Percentiles rank a stretch among this genome's conserved stretches.
phyloP scores from a whole-genome alignment of 768 basidiomycete genomes.

The Mycena rebaudengoi region DNA sequence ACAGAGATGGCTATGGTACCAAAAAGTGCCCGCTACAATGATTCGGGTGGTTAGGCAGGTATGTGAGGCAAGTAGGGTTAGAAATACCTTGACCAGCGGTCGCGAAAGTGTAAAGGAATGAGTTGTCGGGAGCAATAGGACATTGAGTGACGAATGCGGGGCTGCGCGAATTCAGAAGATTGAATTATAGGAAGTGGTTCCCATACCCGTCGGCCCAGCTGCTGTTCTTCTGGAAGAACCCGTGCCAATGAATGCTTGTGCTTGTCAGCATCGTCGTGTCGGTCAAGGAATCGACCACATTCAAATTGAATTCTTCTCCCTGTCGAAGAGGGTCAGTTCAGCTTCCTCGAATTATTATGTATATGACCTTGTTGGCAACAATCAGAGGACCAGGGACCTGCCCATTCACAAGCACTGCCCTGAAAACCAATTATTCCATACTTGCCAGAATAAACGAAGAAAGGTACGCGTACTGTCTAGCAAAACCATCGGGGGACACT shows the following conservation, averaged over 20 bases:
- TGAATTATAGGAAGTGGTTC: too few relatives aligned
- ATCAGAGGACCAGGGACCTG: constrained; percentile 12
- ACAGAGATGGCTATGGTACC: constrained; percentile 45
- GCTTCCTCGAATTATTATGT: too few relatives aligned
- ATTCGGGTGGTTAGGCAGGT: neutral
- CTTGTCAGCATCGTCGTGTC: constrained; percentile 13
- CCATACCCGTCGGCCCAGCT: constrained; percentile 6
- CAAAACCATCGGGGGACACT: constrained; percentile 20
- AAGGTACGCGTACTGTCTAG: constrained; percentile 14
- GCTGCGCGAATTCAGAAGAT: neutral
- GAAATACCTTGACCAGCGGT: neutral
- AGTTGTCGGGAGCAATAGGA: neutral
- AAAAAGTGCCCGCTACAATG: constrained; percentile 37
- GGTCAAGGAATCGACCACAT: constrained; percentile 2
- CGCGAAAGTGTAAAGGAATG: constrained; percentile 11
- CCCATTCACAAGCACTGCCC: constrained; percentile 10
- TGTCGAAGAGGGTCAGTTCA: neutral
- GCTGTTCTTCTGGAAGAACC: constrained; percentile 12
- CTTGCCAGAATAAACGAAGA: neutral
- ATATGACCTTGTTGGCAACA: constrained; percentile 8
- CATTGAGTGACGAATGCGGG: constrained; percentile 2
- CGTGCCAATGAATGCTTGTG: constrained; percentile 15
- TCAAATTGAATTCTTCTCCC: constrained; percentile 9
- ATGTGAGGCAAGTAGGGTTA: neutral
- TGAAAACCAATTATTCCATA: neutral